Percentiles rank a stretch among this genome's conserved stretches.
phyloP scores from a whole-genome alignment of 2,329 filamentous ascomycete species.

The Orbilia javanica region DNA sequence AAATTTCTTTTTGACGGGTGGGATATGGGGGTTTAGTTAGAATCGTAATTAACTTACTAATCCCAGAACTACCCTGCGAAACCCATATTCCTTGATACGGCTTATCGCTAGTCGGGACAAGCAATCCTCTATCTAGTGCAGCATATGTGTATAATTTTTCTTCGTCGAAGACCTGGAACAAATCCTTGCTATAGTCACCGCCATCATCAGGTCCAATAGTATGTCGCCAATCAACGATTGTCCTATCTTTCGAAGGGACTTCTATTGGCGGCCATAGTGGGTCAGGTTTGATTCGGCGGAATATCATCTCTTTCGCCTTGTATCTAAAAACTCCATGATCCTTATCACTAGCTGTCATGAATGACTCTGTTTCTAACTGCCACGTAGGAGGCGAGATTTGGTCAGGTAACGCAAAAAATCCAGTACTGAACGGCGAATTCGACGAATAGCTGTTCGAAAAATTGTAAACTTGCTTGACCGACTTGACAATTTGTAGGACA shows the following conservation, averaged over 20 bases:
- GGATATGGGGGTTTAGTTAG: too few relatives aligned
- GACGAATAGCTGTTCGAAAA: background rate
- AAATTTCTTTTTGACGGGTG: background rate
- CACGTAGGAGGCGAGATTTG: background rate
- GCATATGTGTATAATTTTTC: constrained; percentile 18
- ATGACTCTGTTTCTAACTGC: constrained; percentile 6
- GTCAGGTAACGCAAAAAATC: background rate
- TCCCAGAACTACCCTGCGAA: background rate
- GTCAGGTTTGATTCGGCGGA: constrained; percentile 1
- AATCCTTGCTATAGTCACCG: constrained; percentile 17
- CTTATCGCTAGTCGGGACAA: background rate
- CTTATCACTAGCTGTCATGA: background rate
- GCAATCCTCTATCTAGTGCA: background rate
- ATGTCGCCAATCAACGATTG: constrained; percentile 21
- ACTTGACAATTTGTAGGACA: constrained; percentile 13
- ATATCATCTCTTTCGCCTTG: constrained; percentile 6
- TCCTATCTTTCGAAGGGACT: constrained; percentile 14
- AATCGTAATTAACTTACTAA: background rate
- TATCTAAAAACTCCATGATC: constrained; percentile 15
- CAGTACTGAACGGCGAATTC: background rate
- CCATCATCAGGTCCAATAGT: background rate
- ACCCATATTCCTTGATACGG: constrained; percentile 22
- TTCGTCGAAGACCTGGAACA: constrained; percentile 17
- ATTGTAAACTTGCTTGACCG: background rate
- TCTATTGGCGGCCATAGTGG: constrained; percentile 12